Conservation (phyloP, 2,329 filamentous ascomycete species). For the Dactylellina drechsleri region DNA sequence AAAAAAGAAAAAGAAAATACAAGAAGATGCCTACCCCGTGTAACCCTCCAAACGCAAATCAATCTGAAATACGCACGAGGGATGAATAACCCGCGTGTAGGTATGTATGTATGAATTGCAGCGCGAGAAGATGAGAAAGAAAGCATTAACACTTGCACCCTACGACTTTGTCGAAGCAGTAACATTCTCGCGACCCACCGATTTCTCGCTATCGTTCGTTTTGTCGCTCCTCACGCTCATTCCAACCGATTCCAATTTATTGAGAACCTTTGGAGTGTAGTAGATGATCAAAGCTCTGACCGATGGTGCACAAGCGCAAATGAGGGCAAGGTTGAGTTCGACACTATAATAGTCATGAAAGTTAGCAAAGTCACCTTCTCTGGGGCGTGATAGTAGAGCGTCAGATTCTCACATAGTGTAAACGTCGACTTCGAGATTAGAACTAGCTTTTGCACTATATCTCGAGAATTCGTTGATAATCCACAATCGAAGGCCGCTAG, state of each 20-base stretch:
- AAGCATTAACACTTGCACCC: background rate
- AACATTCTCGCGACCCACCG: background rate
- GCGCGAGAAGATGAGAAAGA: background rate
- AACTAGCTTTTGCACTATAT: background rate
- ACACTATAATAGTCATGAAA: slow-evolving; percentile 5
- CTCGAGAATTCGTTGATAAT: background rate
- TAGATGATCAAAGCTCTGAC: slow-evolving; percentile 35
- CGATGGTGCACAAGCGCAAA: slow-evolving; percentile 37
- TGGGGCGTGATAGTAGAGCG: background rate
- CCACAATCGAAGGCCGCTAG: slow-evolving; percentile 19
- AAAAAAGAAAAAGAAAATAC: no score
- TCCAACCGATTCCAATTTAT: slow-evolving; percentile 1
- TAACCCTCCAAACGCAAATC: no score
- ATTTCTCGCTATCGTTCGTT: slow-evolving; percentile 3
- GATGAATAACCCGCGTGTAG: no score
- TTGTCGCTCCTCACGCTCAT: slow-evolving; percentile 1
- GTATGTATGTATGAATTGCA: no score
- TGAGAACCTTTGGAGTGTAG: slow-evolving; percentile 32
- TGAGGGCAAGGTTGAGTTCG: slow-evolving; percentile 37
- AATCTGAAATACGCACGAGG: no score
- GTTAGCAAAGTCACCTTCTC: background rate
- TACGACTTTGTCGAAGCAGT: background rate
- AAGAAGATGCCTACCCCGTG: no score
- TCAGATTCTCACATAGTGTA: slow-evolving; percentile 25
- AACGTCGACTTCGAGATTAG: slow-evolving; percentile 18